Conservation (phyloP, 192 early-diverging fungal species). For the Linderina pennispora region DNA sequence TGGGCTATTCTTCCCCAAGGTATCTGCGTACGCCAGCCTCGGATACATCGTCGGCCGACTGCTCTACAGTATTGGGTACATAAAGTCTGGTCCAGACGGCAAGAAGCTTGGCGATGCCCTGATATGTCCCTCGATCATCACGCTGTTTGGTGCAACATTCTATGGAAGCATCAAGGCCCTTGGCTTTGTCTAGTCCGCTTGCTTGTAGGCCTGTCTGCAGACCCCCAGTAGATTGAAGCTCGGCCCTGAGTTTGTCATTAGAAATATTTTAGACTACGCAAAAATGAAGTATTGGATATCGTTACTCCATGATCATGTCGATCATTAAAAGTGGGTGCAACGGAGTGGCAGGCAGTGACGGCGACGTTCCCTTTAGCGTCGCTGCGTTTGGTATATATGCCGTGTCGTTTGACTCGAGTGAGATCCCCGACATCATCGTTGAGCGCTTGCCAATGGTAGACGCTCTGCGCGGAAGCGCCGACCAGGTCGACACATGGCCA, state of each 20-base stretch:
- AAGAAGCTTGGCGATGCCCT: constrained; percentile 34
- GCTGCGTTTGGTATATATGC: constrained; percentile 27
- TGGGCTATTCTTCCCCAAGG: constrained; percentile 44
- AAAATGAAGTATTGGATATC: too few relatives aligned
- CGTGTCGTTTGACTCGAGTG: constrained; percentile 39
- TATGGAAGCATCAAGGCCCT: constrained; percentile 44
- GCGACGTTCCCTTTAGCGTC: too few relatives aligned
- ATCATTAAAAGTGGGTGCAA: too few relatives aligned
- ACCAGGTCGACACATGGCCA: constrained; percentile 31
- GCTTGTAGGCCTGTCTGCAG: too few relatives aligned
- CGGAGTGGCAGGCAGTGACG: too few relatives aligned
- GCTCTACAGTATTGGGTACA: constrained; percentile 42
- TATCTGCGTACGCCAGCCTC: constrained; percentile 32
- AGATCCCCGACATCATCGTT: constrained; percentile 33
- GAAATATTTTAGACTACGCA: too few relatives aligned
- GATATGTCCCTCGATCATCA: constrained; percentile 26
- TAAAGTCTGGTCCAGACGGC: constrained; percentile 24
- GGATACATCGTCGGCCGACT: constrained; percentile 45
- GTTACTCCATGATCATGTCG: too few relatives aligned
- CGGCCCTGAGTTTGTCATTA: too few relatives aligned
- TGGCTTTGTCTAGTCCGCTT: background rate
- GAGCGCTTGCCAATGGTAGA: constrained; percentile 1
- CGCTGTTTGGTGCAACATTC: constrained; percentile 36
- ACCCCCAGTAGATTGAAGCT: too few relatives aligned
- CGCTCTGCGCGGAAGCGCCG: constrained; percentile 10